Percentiles rank a stretch among this genome's conserved stretches.
Conservation (phyloP, 352 stramenopile species). For the Poterioochromonas sp. region DNA sequence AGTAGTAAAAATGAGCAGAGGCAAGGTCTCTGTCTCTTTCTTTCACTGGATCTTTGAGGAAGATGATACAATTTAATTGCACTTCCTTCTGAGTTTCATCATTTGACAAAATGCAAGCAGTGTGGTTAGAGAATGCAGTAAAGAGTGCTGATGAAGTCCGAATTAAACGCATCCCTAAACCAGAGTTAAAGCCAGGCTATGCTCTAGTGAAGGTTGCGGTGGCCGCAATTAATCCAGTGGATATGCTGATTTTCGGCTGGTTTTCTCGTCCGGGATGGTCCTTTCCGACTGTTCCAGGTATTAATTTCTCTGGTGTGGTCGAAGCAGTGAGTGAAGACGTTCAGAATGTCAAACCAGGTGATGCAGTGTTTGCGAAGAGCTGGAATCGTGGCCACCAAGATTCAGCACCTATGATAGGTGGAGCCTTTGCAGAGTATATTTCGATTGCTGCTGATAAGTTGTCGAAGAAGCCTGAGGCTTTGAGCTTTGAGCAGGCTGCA, state of each 20-base stretch:
- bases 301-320: constrained; percentile 38
- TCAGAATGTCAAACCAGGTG: constrained; percentile 31
- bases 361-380: constrained; percentile 42
- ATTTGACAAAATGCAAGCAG: too few relatives aligned
- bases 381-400: constrained; percentile 33
- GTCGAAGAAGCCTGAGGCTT: constrained; percentile 30
- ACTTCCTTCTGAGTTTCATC: too few relatives aligned
- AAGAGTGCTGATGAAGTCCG: too few relatives aligned
- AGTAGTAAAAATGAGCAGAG: too few relatives aligned
- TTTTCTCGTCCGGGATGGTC: too few relatives aligned
- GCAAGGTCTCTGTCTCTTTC: too few relatives aligned
- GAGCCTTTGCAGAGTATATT: constrained; percentile 40
- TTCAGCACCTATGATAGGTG: background rate
- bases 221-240: background rate
- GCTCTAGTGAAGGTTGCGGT: background rate
- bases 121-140: too few relatives aligned
- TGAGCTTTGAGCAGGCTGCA: constrained; percentile 39
- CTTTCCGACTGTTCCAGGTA: constrained; percentile 39
- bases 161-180: too few relatives aligned
- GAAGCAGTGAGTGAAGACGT: constrained; percentile 15
- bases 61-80: too few relatives aligned
- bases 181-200: too few relatives aligned
- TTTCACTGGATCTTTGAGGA: too few relatives aligned
- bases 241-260: background rate
- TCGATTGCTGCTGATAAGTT: constrained; percentile 29